Conservation (phyloP, 495 filamentous ascomycete genomes). For the Lasiosphaeria miniovina region DNA sequence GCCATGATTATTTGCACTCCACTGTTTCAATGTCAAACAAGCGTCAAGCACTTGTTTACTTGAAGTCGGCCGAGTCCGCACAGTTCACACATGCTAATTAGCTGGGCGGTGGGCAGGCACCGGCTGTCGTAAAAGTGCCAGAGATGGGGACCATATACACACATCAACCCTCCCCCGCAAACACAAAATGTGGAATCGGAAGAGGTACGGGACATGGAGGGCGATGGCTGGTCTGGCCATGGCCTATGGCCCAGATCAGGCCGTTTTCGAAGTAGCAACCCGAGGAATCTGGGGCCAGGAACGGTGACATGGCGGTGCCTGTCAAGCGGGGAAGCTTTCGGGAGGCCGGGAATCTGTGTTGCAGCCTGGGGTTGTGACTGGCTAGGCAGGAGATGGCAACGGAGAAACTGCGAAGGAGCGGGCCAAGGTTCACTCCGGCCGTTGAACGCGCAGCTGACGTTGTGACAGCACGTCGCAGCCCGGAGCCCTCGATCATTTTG, state of each 20-base stretch:
- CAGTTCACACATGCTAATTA: too few relatives aligned
- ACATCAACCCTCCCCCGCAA: too few relatives aligned
- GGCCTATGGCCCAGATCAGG: background rate
- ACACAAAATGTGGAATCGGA: background rate
- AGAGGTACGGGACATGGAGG: slow-evolving; percentile 3
- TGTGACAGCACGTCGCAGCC: slow-evolving; percentile 13
- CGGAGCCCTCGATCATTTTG: slow-evolving; percentile 13
- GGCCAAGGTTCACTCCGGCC: background rate
- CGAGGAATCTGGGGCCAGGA: slow-evolving; percentile 15
- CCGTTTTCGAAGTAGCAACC: slow-evolving; percentile 8
- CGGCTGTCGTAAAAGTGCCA: too few relatives aligned
- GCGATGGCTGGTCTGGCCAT: background rate
- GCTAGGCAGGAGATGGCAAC: background rate
- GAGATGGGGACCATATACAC: too few relatives aligned
- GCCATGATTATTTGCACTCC: background rate
- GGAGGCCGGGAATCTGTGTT: background rate
- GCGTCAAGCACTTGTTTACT: background rate
- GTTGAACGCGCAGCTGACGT: slow-evolving; percentile 6
- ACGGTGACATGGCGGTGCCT: background rate
- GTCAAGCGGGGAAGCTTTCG: background rate
- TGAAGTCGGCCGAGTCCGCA: too few relatives aligned
- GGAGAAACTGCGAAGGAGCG: slow-evolving; percentile 6
- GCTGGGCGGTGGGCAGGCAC: too few relatives aligned
- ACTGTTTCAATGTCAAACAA: too few relatives aligned
- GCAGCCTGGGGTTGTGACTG: slow-evolving; percentile 6